Conservation (phyloP, 2,329 filamentous ascomycete genomes). For the Fusarium irregulare region DNA sequence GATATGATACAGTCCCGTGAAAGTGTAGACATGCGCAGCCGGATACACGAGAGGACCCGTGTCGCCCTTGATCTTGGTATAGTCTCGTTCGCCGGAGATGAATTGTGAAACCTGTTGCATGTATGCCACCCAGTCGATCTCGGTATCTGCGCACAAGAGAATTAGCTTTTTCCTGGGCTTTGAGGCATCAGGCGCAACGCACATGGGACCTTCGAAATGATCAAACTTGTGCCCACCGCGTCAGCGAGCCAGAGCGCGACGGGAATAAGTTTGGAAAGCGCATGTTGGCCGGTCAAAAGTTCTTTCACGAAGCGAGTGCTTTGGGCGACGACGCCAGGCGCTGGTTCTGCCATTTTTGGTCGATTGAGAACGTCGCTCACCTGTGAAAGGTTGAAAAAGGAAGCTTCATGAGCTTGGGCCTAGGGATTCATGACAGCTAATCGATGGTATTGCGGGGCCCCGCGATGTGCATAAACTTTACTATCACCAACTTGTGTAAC, state of each 20-base stretch:
- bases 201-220: slow-evolving; percentile 90
- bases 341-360: slow-evolving; percentile 46
- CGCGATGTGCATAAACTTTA: slow-evolving; percentile 44
- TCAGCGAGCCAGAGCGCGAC: slow-evolving; percentile 77
- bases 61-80: slow-evolving; percentile 83
- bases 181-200: slow-evolving; percentile 50
- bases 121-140: slow-evolving; percentile 97
- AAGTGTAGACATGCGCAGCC: slow-evolving; percentile 92
- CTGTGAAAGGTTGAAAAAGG: slow-evolving; percentile 14
- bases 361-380: slow-evolving; percentile 7
- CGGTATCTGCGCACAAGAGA: slow-evolving; percentile 72
- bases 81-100: slow-evolving; percentile 86
- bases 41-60: slow-evolving; percentile 97
- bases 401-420: slow-evolving; percentile 23
- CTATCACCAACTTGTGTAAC: background rate
- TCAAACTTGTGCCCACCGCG: slow-evolving; percentile 74
- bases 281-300: slow-evolving; percentile 61
- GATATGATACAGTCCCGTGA: slow-evolving; percentile 80
- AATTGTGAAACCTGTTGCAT: slow-evolving; percentile 92
- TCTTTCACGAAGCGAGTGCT: slow-evolving; percentile 53
- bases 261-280: slow-evolving; percentile 62
- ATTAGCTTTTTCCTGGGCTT: slow-evolving; percentile 17
- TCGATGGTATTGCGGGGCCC: slow-evolving; percentile 30
- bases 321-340: slow-evolving; percentile 42
- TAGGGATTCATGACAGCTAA: slow-evolving; percentile 29